Evolutionary conservation across 176 grass and related monocot species (phyloP).

Genomic region (Avena insularis): DNA sequence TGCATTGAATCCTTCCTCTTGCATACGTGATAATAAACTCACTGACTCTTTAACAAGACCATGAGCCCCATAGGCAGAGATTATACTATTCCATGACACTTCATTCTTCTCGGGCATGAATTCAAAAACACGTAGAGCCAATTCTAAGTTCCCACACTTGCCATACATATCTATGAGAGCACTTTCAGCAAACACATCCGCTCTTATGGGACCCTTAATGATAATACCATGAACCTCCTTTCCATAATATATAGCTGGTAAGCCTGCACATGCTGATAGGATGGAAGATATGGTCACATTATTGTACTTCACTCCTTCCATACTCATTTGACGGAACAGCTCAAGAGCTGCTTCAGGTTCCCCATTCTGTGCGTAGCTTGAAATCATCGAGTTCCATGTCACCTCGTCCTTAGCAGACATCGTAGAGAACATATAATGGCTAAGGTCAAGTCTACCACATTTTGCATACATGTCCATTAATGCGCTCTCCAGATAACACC

Average conservation of each 20-base stretch:
- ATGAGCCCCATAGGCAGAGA: conserved; percentile 81
- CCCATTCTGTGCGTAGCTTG: conserved; percentile 81
- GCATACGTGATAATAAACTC: conserved; percentile 64
- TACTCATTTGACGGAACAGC: conserved; percentile 76
- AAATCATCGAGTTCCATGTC: conserved; percentile 95
- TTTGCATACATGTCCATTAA: conserved; percentile 91
- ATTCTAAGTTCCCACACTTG: conserved; percentile 75
- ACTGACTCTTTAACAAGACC: conserved; percentile 74
- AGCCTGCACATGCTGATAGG: conserved; percentile 73
- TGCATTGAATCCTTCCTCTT: conserved; percentile 65
- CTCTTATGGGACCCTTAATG: conserved; percentile 59
- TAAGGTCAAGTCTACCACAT: conserved; percentile 77
- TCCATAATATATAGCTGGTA: conserved; percentile 76
- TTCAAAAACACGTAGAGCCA: conserved; percentile 70
- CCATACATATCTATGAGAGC: conserved; percentile 90
- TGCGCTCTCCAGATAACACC: conserved; percentile 75
- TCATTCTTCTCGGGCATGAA: conserved; percentile 75
- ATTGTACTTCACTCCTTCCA: conserved; percentile 64
- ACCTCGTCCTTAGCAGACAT: conserved; percentile 68
- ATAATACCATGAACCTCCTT: conserved; percentile 90
- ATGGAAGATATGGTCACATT: conserved; percentile 77
- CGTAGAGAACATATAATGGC: conserved; percentile 67
- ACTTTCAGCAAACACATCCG: conserved; percentile 74
- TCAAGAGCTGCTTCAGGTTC: conserved; percentile 70
- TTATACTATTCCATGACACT: conserved; percentile 94